Evolutionary conservation across 148 eudicot species (phyloP), one percentile per base, ranked within the genome.

Genomic region (Gaultheria prostrata): DNA sequence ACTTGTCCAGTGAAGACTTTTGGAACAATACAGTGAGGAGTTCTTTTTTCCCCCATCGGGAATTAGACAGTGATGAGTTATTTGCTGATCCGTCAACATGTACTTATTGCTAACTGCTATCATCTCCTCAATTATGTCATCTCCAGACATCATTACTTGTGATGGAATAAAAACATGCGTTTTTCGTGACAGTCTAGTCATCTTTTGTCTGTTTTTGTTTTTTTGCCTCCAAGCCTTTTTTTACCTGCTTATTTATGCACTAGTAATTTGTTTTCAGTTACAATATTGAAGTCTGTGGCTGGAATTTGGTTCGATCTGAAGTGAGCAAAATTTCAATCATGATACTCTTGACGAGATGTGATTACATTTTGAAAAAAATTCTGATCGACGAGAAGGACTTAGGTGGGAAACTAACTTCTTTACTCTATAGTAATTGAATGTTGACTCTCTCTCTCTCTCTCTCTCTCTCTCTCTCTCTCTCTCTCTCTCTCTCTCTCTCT

Each of bases 321-420:
- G 95, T 93, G 73, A 92, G 98, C 89, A 92, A 91, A 86, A 88
- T 91, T 79, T 89, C 98, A 21, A 81, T 95, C 80, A 85, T 83
- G 89, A 89, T 90, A 84, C 94, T 97, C 74, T 79, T 95, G 89
- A 89, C 88, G 71, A 95, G 99, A 93, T 93, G 99, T 82, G 91
- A 97, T 86, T 83, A 86, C 94, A 93, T 95, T 80, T 87, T 95
- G 72, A 93, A 86, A 86, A 92, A 87, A 87, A 91, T 93, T 83
- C 84, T 95, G 86, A 80, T 88, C 53, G 99, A 97, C 82, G 99
- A 95, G 84, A 91, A 89, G 81, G 91, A 89, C 56, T 84, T 93
- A 79, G 99, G 99, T 97, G 73, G 35, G 92, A 79, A 30, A 69
- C 39, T 79, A 46, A 75, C 63, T 71, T 59, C 59, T 83, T 73